A percentile compares a stretch with the other conserved stretches of the same genome.
Conservation (phyloP, 106 monocot species). For the Dendrobium catenatum region DNA sequence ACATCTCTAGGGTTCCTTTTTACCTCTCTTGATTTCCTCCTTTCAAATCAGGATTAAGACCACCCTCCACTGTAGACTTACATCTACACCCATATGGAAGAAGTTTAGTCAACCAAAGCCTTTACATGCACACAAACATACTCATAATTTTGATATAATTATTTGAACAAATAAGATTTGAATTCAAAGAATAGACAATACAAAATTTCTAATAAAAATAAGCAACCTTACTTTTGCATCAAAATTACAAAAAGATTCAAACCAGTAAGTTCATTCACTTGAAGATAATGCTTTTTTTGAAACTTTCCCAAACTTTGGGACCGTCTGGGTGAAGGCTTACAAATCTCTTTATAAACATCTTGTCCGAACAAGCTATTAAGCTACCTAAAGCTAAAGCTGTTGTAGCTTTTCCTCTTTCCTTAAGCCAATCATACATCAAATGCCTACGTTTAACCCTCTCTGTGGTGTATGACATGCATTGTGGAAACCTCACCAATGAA, state of each 20-base stretch:
- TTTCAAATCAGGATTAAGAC: no score
- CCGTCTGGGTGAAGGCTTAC: constrained; percentile 38
- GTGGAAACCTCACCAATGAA: constrained; percentile 41
- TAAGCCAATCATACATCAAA: constrained; percentile 74
- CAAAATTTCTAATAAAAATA: no score
- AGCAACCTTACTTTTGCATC: background rate
- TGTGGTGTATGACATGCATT: constrained; percentile 38
- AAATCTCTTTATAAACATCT: constrained; percentile 28
- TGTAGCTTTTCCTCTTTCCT: constrained; percentile 33
- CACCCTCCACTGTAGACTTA: no score
- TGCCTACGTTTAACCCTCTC: constrained; percentile 55
- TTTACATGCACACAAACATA: no score
- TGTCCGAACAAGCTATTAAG: constrained; percentile 46
- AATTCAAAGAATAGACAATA: no score
- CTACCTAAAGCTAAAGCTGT: constrained; percentile 33
- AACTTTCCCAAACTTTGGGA: constrained; percentile 44
- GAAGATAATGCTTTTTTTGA: constrained; percentile 29
- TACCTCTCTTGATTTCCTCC: no score
- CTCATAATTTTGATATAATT: no score
- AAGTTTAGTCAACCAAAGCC: no score
- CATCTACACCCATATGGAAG: no score
- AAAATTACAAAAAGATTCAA: background rate
- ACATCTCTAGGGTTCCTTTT: no score
- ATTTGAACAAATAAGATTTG: no score
- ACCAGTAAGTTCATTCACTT: constrained; percentile 13